Base-by-base conservation (phyloP, 176 grass and related monocot species). In the Saccharum spontaneum region DNA sequence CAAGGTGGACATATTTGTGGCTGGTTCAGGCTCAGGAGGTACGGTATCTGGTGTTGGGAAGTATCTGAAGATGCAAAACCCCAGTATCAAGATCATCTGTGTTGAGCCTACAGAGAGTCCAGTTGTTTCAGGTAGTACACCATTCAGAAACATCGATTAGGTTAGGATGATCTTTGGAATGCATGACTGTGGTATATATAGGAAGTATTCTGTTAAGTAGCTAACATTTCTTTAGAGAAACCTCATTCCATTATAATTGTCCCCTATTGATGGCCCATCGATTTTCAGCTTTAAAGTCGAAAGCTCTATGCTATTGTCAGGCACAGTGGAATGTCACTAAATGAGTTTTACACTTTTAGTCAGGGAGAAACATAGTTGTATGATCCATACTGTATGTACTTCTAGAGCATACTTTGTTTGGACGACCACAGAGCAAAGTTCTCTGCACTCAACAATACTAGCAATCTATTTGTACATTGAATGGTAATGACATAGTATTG, bases 41-140 rank as follows among this genome's bases (percentile, higher is more conserved):
- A 94, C 87, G 0, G 39, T 94, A 61, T 76, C 85, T 88, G 91
- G 94, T 68, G 85, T 84, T 13, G 94, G 84, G 8, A 97, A 82
- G 40, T 97, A 97, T 87, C 79, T 97, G 39, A 97, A 97, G 87
- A 82, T 86, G 70, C 89, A 94, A 83, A 94, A 90, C 48, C 85
- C 89, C 66, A 43, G 39, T 52, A 54, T 92, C 50, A 97, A 94
- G 81, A 82, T 94, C 43, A 82, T 92, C 80, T 88, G 84, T 84
- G 91, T 97, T 77, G 94, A 97, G 81, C 94, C 94, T 76, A 28
- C 79, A 67, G 94, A 94, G 77, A 92, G 85, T 70, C 68, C 91
- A 61, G 87, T 94, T 64, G 73, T 97, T 86, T 97, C 90, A 90
- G 92, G 92, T 94, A 85, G 34, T 17, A 45, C 45, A 31, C 20